Percentiles rank a stretch among this genome's conserved stretches.
phyloP scores from a whole-genome alignment of 2,329 filamentous ascomycete species.

The Exophiala spinifera region DNA sequence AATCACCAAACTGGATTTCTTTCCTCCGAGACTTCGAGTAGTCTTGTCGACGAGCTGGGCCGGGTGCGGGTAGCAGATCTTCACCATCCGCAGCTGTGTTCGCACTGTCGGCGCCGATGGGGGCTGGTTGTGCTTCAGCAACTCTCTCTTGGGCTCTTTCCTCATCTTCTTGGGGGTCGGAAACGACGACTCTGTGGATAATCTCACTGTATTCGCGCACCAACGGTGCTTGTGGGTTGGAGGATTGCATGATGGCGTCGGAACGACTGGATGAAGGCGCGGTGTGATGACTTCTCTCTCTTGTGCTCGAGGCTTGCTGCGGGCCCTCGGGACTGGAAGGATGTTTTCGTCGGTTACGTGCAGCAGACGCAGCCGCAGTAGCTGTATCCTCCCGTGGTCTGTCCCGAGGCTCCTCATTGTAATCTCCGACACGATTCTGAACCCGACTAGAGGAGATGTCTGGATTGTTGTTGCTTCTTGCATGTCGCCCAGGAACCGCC shows the following conservation, averaged over 20 bases:
- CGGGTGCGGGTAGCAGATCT: conserved; percentile 31
- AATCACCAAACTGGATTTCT: conserved; percentile 88
- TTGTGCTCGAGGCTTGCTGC: conserved; percentile 41
- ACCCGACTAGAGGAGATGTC: conserved; percentile 32
- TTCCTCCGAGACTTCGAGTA: conserved; percentile 60
- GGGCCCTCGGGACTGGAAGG: conserved; percentile 47
- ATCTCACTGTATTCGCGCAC: conserved; percentile 76
- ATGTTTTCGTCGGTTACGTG: conserved; percentile 47
- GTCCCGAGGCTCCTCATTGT: conserved; percentile 44
- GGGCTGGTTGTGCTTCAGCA: conserved; percentile 52
- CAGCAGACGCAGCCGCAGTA: conserved; percentile 34
- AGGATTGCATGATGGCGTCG: conserved; percentile 49
- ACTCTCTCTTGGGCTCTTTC: conserved; percentile 69
- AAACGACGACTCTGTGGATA: conserved; percentile 72
- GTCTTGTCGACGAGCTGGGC: conserved; percentile 52
- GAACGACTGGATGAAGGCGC: conserved; percentile 33
- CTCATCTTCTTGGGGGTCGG: conserved; percentile 70
- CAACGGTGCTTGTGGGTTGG: conserved; percentile 58
- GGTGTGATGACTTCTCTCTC: conserved; percentile 39
- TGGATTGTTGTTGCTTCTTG: conserved; percentile 36
- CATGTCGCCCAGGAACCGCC: conserved; percentile 41
- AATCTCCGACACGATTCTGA: conserved; percentile 39
- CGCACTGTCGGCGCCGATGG: conserved; percentile 49
- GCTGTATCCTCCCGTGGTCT: conserved; percentile 35
- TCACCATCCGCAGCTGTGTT: conserved; percentile 42